Percentiles rank a stretch among this genome's conserved stretches.
These are phyloP conservation scores for Hypoxylon sp. DNA, from an alignment of 2,329 filamentous ascomycete species.

Conservation along the genomic window DNA sequence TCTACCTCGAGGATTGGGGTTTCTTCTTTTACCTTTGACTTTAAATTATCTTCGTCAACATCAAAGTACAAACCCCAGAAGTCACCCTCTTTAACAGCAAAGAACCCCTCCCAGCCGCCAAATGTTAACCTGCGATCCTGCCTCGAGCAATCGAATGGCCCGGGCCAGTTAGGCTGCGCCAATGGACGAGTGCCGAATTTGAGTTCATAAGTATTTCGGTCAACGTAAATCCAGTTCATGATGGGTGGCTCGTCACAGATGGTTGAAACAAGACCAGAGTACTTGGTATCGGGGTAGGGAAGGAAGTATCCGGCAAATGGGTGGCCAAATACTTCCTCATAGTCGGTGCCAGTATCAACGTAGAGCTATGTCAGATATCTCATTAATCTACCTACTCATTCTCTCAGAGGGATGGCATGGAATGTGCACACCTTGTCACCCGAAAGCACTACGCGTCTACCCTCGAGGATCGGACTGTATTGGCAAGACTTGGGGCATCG, in stretches of 20 bases:
- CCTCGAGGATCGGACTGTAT: constrained; percentile 61
- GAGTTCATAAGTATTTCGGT: constrained; percentile 61
- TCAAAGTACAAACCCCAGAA: constrained; percentile 66
- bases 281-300: constrained; percentile 65
- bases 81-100: constrained; percentile 62
- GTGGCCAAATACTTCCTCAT: constrained; percentile 59
- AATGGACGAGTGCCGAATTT: constrained; percentile 61
- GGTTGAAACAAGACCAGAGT: constrained; percentile 63
- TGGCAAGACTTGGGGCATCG: constrained; percentile 64
- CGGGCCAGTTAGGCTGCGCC: constrained; percentile 61
- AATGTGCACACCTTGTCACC: constrained; percentile 57
- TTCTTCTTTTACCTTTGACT: constrained; percentile 60
- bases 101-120: constrained; percentile 65
- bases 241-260: constrained; percentile 64
- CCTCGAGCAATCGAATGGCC: constrained; percentile 65
- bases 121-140: constrained; percentile 66
- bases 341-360: constrained; percentile 61
- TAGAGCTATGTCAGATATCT: constrained; percentile 56
- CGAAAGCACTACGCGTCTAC: constrained; percentile 62
- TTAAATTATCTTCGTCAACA: constrained; percentile 61
- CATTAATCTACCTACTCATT: constrained; percentile 10
- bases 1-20: constrained; percentile 68
- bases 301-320: constrained; percentile 70
- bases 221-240: constrained; percentile 66
- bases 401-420: too few relatives aligned